These are phyloP conservation scores for Beta macrorhiza DNA, from an alignment of 179 eudicot genomes.

Conservation along the genomic window DNA sequence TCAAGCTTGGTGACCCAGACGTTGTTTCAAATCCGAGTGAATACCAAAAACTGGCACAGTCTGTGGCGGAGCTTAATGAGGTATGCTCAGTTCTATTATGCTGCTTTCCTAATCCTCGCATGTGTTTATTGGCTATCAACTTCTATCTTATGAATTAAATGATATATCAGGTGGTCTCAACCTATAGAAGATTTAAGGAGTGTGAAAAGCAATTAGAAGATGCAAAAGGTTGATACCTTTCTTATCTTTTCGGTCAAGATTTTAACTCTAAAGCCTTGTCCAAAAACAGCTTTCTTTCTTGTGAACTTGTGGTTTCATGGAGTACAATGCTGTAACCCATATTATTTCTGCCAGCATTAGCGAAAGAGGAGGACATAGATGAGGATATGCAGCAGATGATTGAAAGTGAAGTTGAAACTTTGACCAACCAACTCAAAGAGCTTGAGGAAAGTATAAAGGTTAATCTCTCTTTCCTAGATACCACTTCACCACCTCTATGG, in stretches of 20 bases:
- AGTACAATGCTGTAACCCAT: background rate
- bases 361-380: constrained; percentile 71
- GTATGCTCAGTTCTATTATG: constrained; percentile 32
- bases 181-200: constrained; percentile 71
- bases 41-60: constrained; percentile 88
- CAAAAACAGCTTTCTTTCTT: background rate
- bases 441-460: constrained; percentile 92
- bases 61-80: constrained; percentile 86
- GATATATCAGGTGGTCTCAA: constrained; percentile 63
- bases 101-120: background rate
- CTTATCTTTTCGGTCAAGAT: background rate
- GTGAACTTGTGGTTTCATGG: background rate
- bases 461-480: background rate
- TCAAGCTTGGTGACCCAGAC: constrained; percentile 93
- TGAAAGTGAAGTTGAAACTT: constrained; percentile 63
- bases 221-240: constrained; percentile 59
- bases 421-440: constrained; percentile 59
- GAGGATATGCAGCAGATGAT: constrained; percentile 93
- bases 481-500: background rate
- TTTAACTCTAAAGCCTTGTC: background rate
- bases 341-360: constrained; percentile 49
- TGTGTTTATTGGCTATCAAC: constrained; percentile 13
- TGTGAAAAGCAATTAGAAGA: constrained; percentile 90
- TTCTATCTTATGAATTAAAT: constrained; percentile 3
- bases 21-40: constrained; percentile 87